Evolutionary conservation across 805 yeast species (phyloP).

Genomic region (Dipodascus albidus): DNA sequence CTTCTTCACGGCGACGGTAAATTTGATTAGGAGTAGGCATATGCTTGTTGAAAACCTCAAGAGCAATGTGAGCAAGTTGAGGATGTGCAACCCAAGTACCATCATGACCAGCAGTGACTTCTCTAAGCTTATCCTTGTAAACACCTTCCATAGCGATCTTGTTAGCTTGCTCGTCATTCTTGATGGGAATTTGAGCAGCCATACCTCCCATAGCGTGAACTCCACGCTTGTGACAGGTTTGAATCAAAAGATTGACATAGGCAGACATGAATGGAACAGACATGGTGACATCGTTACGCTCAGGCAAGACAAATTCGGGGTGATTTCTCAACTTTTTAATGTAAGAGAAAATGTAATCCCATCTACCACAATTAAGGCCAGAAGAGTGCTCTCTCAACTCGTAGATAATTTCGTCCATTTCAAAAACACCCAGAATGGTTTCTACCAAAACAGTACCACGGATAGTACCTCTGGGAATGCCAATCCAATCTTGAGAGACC

Average conservation of each 20-base stretch:
- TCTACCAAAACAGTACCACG: conserved; percentile 63
- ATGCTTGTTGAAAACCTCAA: conserved; percentile 58
- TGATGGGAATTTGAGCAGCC: conserved; percentile 72
- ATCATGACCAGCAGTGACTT: conserved; percentile 58
- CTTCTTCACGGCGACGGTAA: conserved; percentile 39
- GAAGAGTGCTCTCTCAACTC: conserved; percentile 62
- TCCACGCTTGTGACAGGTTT: conserved; percentile 60
- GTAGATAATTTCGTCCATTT: conserved; percentile 68
- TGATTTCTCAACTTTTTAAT: conserved; percentile 55
- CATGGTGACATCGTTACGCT: conserved; percentile 61
- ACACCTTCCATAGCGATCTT: conserved; percentile 56
- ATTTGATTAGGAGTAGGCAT: conserved; percentile 71
- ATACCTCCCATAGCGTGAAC: conserved; percentile 72
- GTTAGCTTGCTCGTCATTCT: conserved; percentile 50
- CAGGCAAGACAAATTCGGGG: conserved; percentile 53
- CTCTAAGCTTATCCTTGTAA: conserved; percentile 55
- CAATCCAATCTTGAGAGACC: conserved; percentile 51
- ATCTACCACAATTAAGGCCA: conserved; percentile 66
- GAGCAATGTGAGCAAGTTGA: conserved; percentile 52
- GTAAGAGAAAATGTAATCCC: conserved; percentile 67
- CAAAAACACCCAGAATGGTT: conserved; percentile 63
- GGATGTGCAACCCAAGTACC: conserved; percentile 77
- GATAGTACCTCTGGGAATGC: conserved; percentile 55
- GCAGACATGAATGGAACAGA: conserved; percentile 57
- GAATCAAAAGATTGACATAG: conserved; percentile 51